Evolutionary conservation across 768 basidiomycete species (phyloP).

Genomic region (Macrolepiota albuminosa): DNA sequence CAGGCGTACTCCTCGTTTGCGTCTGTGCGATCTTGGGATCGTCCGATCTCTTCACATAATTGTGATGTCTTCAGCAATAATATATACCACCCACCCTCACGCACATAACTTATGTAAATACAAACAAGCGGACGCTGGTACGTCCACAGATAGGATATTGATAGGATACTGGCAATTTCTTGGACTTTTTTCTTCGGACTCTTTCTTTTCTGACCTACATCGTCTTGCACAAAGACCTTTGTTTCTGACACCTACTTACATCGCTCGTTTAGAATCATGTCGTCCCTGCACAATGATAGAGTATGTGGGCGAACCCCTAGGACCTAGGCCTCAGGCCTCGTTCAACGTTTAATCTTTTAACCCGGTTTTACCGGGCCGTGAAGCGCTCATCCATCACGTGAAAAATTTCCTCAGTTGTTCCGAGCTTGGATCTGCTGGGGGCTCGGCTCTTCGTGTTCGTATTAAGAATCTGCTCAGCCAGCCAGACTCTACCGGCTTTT

Average conservation of each 20-base stretch:
- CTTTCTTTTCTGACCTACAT: not conserved
- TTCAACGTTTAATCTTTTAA: not conserved
- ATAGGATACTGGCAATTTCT: not conserved
- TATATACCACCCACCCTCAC: not conserved
- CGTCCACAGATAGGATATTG: not conserved
- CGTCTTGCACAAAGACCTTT: not conserved
- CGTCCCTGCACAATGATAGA: not conserved
- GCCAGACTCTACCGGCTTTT: not conserved
- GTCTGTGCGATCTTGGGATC: slow-evolving; percentile 33
- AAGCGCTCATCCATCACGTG: slow-evolving; percentile 1
- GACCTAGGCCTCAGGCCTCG: not conserved
- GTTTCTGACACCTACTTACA: not conserved
- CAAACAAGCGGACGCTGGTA: not conserved
- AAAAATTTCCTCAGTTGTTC: not conserved
- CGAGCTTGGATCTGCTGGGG: not conserved
- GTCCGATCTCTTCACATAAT: slow-evolving; percentile 18
- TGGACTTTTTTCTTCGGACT: not conserved
- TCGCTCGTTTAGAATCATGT: slow-evolving; percentile 6
- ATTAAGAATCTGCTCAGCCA: not conserved
- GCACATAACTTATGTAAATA: not conserved
- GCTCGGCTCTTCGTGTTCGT: not conserved
- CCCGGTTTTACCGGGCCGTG: not conserved
- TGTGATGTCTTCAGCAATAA: not conserved
- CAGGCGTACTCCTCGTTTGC: slow-evolving; percentile 30
- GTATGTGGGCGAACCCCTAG: not conserved